Percentiles rank a stretch among this genome's conserved stretches.
These are phyloP conservation scores for Oropetium thomaeum DNA, from an alignment of 176 grass and related monocot species.

Conservation along the genomic window DNA sequence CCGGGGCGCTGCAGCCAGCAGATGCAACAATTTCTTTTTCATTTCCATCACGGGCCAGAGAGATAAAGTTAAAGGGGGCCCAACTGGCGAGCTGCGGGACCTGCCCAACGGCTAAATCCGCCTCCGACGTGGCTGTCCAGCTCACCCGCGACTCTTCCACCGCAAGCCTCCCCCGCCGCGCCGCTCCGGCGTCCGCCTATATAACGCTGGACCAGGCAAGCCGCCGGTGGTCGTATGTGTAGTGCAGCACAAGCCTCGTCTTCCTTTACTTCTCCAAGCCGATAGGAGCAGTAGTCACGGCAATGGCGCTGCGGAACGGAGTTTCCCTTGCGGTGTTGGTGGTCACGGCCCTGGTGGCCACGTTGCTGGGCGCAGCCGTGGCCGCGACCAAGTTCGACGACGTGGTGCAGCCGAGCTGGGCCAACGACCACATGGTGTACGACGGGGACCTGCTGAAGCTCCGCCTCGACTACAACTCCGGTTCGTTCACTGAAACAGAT, in stretches of 20 bases:
- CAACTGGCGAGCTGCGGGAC: too few species aligned
- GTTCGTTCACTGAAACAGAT: neutral
- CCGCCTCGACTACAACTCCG: constrained; percentile 76
- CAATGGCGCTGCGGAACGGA: neutral
- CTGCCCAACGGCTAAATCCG: constrained; percentile 35
- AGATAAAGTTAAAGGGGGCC: too few species aligned
- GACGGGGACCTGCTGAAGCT: constrained; percentile 87
- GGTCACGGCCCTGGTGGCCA: neutral
- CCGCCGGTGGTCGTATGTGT: neutral
- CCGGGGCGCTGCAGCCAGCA: neutral
- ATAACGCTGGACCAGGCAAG: neutral
- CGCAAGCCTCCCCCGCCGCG: neutral
- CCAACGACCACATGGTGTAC: constrained; percentile 90
- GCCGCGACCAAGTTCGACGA: constrained; percentile 58
- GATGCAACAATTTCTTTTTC: neutral
- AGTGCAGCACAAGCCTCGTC: neutral
- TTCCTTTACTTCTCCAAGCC: neutral
- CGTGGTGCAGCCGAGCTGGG: constrained; percentile 91
- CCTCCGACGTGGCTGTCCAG: constrained; percentile 25
- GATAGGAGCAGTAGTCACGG: too few species aligned
- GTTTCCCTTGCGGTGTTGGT: neutral
- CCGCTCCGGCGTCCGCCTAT: constrained; percentile 6
- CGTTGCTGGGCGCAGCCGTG: neutral
- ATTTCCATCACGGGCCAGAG: neutral
- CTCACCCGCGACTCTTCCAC: constrained; percentile 33